These are phyloP conservation scores for Aspergillus biplanus DNA, from an alignment of 495 filamentous ascomycete genomes.

Conservation along the genomic window DNA sequence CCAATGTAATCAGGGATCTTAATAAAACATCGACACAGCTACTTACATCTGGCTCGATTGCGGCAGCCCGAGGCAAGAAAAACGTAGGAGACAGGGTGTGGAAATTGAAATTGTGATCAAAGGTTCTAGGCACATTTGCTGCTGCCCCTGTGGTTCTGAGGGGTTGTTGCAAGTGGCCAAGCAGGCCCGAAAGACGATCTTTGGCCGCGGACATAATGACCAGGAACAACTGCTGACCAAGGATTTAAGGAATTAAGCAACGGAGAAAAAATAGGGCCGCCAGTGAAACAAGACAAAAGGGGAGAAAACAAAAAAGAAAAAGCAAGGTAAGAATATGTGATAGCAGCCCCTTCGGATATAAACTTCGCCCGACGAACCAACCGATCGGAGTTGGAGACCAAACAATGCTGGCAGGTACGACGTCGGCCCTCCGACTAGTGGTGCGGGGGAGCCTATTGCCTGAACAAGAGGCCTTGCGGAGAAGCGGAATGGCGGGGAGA, in stretches of 20 bases:
- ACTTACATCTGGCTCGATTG: constrained; percentile 82
- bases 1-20: too few species aligned
- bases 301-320: background rate
- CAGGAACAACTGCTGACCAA: background rate
- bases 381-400: constrained; percentile 3
- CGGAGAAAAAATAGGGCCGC: background rate
- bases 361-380: background rate
- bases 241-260: background rate
- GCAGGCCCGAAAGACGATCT: constrained; percentile 63
- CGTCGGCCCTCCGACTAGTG: too few species aligned
- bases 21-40: background rate
- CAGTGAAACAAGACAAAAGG: background rate
- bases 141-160: constrained; percentile 23
- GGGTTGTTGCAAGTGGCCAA: constrained; percentile 59
- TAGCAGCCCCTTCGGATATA: background rate
- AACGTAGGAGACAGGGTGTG: constrained; percentile 86
- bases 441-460: constrained; percentile 1
- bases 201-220: constrained; percentile 47
- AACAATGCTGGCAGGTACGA: background rate
- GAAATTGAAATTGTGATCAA: constrained; percentile 63
- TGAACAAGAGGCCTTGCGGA: constrained; percentile 1
- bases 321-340: background rate
- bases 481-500: constrained; percentile 2
- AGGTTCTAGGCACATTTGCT: constrained; percentile 18
- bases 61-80: constrained; percentile 85